Evolutionary conservation across 2,329 filamentous ascomycete species (phyloP), one percentile per base, ranked within the genome.

Genomic region (Exophiala alcalophila): DNA sequence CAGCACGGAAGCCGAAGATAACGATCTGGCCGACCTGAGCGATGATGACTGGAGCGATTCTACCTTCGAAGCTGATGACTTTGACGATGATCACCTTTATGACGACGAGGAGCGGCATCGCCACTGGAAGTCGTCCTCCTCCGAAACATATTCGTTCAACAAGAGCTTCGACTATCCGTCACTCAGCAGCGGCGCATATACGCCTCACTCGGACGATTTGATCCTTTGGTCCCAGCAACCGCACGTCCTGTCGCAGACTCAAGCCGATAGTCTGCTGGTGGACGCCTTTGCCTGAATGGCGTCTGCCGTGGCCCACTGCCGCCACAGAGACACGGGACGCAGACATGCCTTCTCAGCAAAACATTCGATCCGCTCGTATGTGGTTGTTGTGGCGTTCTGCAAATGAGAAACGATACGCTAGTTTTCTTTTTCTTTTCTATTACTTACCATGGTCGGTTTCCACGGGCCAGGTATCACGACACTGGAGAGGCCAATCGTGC

Each of bases 181-280:
- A n/a, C 28, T 35, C 25, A 16, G 12, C 15, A 35, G 19, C 19
- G n/a, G 24, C 20, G 38, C 25, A 23, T 43, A 35, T 29, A 21
- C 11, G 2, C 20, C 33, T 10, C 33, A 19, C 11, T 26, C 43
- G 23, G 48, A 51, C 18, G 49, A 52, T 24, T 12, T 43, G 5
- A n/a, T 44, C 11, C 33, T 52, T 4, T 52, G 49, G 49, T 43
- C 49, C 4, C 41, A 52, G 21, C 49, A 52, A 25, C 49, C 49
- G 14, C 41, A 31, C 15, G 44, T 52, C 23, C 20, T 45, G 34
- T 43, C 41, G 4, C 33, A n/a, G 5, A 38, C 23, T 11, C 44
- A 52, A 36, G 45, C 35, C 11, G 30, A 48, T 8, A 38, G 19
- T 40, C 30, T 52, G 10, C 40, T 52, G 18, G 30, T 43, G 3